phyloP scores from a whole-genome alignment of 352 stramenopile genomes.

The Ochromonadaceae sp. region DNA sequence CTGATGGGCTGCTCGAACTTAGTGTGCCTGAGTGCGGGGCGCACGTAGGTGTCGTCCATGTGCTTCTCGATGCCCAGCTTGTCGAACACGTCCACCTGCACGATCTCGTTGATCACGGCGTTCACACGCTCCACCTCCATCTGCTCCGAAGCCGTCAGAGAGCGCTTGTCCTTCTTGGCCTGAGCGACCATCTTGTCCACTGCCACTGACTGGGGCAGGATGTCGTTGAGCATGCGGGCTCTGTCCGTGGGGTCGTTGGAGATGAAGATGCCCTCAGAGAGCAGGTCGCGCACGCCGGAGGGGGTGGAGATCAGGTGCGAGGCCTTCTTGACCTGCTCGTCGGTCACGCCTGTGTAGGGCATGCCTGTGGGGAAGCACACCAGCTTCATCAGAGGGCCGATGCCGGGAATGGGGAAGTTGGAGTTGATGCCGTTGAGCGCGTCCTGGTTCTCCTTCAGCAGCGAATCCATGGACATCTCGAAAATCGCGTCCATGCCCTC shows the following conservation, averaged over 20 bases:
- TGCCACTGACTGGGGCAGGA: constrained; percentile 48
- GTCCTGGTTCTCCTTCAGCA: constrained; percentile 75
- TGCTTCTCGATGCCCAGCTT: constrained; percentile 56
- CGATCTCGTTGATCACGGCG: constrained; percentile 74
- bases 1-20: constrained; percentile 6
- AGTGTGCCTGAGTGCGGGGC: constrained; percentile 48
- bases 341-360: constrained; percentile 68
- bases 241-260: constrained; percentile 43
- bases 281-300: constrained; percentile 49
- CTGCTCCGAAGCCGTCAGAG: constrained; percentile 69
- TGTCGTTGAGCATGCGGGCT: constrained; percentile 37
- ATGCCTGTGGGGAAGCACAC: constrained; percentile 86
- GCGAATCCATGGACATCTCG: constrained; percentile 74
- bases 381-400: constrained; percentile 77
- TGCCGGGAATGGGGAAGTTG: constrained; percentile 83
- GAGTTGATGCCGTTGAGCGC: constrained; percentile 80
- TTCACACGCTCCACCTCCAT: constrained; percentile 78
- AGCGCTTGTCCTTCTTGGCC: constrained; percentile 76
- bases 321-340: constrained; percentile 67
- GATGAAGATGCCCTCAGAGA: constrained; percentile 44
- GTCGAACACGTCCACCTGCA: constrained; percentile 84
- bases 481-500: constrained; percentile 84
- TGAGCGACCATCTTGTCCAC: constrained; percentile 68
- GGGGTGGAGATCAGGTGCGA: constrained; percentile 52
- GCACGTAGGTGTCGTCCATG: constrained; percentile 60